phyloP scores from a whole-genome alignment of 2,329 filamentous ascomycete species.

The Ambrosiella cleistominuta region DNA sequence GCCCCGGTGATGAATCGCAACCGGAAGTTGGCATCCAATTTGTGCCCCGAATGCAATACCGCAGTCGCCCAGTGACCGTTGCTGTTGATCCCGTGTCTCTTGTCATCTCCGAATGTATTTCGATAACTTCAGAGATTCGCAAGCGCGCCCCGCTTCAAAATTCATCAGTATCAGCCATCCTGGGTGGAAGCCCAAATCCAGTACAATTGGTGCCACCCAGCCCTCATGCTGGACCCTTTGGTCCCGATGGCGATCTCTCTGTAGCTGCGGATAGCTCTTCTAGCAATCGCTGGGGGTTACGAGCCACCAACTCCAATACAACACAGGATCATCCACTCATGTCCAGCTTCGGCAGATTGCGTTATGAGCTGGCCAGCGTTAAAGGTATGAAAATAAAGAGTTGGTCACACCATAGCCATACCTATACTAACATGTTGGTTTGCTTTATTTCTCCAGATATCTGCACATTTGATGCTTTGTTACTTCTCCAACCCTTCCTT shows the following conservation, averaged over 20 bases:
- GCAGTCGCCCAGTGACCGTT: slow-evolving; percentile 50
- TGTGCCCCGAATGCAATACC: slow-evolving; percentile 37
- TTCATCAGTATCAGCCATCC: slow-evolving; percentile 86
- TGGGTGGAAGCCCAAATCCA: slow-evolving; percentile 55
- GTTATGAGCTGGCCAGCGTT: slow-evolving; percentile 71
- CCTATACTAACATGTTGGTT: slow-evolving; percentile 1
- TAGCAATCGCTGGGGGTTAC: slow-evolving; percentile 76
- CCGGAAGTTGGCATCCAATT: slow-evolving; percentile 5
- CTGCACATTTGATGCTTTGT: slow-evolving; percentile 69
- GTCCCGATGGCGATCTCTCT: slow-evolving; percentile 20
- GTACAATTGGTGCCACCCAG: slow-evolving; percentile 34
- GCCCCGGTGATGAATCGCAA: slow-evolving; percentile 7
- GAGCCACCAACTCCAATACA: slow-evolving; percentile 90
- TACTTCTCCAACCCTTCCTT: slow-evolving; percentile 80
- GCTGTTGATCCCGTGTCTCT: slow-evolving; percentile 81
- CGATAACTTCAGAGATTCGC: slow-evolving; percentile 93
- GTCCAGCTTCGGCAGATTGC: slow-evolving; percentile 76
- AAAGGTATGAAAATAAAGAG: slow-evolving; percentile 39
- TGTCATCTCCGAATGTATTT: slow-evolving; percentile 96
- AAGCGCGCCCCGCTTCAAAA: slow-evolving; percentile 94
- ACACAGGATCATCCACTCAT: slow-evolving; percentile 96
- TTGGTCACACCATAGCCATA: background rate
- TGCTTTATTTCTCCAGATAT: slow-evolving; percentile 42
- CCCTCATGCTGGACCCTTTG: slow-evolving; percentile 15
- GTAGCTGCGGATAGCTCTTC: slow-evolving; percentile 36